Evolutionary conservation across 1,284 basidiomycete genomes (phyloP).

Genomic region (Sphagnurus paluster): DNA sequence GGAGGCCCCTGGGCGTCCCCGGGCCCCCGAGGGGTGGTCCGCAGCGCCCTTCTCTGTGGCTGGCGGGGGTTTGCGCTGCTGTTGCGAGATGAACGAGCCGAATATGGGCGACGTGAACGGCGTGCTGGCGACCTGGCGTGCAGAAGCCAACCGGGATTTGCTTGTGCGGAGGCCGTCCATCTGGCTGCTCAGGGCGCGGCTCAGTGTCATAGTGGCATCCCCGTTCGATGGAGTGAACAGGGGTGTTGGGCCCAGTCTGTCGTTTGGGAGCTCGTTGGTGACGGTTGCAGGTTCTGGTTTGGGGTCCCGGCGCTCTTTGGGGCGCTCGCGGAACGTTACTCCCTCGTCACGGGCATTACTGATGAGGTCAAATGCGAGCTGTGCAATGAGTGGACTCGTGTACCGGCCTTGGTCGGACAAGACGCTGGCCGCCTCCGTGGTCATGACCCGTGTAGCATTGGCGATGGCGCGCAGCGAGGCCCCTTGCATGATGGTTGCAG

Average conservation of each 20-base stretch:
- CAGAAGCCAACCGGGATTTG: conserved; percentile 29
- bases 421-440: conserved; percentile 75
- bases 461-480: conserved; percentile 71
- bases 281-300: conserved; percentile 19
- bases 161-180: conserved; percentile 33
- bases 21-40: conserved; percentile 14
- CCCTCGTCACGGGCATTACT: conserved; percentile 70
- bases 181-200: conserved; percentile 40
- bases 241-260: conserved; percentile 37
- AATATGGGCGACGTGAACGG: conserved; percentile 53
- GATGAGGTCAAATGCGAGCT: conserved; percentile 73
- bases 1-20: conserved; percentile 11
- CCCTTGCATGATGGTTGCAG: conserved; percentile 48
- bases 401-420: conserved; percentile 67
- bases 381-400: conserved; percentile 59
- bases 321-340: conserved; percentile 52
- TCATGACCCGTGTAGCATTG: conserved; percentile 89
- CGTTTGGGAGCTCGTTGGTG: conserved; percentile 23
- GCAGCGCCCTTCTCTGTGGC: conserved; percentile 26
- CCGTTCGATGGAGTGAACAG: conserved; percentile 40
- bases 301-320: conserved; percentile 47
- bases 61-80: conserved; percentile 40
- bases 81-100: conserved; percentile 55
- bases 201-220: conserved; percentile 47
- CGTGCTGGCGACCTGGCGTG: conserved; percentile 23